A percentile compares a stretch with the other conserved stretches of the same genome.
Conservation (phyloP, 2,329 filamentous ascomycete genomes). For the Calonectria pseudoreteaudii region DNA sequence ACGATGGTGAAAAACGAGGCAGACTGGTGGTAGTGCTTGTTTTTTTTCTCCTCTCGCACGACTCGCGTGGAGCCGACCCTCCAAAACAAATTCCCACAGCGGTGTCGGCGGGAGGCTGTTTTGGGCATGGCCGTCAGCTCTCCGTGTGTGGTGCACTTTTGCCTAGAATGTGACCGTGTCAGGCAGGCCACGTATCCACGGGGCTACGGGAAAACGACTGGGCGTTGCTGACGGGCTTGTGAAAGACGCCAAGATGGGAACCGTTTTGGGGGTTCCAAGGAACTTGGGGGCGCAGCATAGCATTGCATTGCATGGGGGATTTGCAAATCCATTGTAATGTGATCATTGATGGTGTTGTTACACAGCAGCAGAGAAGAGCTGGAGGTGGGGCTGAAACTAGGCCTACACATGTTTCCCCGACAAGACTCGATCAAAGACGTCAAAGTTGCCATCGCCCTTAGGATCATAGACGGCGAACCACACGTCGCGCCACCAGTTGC, state of each 20-base stretch:
- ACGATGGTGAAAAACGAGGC: not conserved
- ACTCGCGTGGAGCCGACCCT: not conserved
- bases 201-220: not conserved
- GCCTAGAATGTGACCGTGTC: not conserved
- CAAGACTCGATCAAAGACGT: conserved; percentile 5
- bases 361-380: not conserved
- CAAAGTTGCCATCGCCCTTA: conserved; percentile 11
- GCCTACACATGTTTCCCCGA: conserved; percentile 6
- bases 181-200: not conserved
- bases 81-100: not conserved
- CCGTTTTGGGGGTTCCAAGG: not conserved
- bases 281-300: not conserved
- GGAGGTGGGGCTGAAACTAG: no score
- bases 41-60: not conserved
- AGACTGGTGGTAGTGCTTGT: not conserved
- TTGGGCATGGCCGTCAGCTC: not conserved
- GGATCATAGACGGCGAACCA: conserved; percentile 26
- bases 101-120: not conserved
- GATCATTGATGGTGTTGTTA: not conserved
- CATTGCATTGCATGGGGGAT: not conserved
- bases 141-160: not conserved
- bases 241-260: not conserved
- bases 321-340: not conserved
- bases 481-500: conserved; percentile 24
- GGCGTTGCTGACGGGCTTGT: not conserved